Evolutionary conservation across 2,329 filamentous ascomycete species (phyloP), one percentile per base, ranked within the genome.

Genomic region (Zelopaecilomyces penicillatus): DNA sequence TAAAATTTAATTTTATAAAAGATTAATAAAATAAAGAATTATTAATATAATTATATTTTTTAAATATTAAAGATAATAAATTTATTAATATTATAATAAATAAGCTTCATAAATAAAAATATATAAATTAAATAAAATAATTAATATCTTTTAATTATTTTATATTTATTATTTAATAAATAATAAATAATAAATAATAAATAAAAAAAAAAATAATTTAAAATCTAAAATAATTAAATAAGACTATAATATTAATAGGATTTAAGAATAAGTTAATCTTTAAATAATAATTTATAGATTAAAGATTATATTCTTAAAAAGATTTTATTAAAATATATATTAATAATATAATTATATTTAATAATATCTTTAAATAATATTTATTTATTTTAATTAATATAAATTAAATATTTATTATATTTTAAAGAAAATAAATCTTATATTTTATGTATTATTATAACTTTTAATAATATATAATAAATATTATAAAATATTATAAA

Each of bases 391-490:
- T 8, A 5, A 8, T 35, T 35, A 6, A 27, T 35, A 42, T 42
- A 36, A 11, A 8, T 8, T 4, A 5, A 32, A 30, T 27, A 27
- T 32, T 41, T 41, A 41, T 40, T 40, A 28, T 30, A 29, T 9
- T n/a, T n/a, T n/a, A n/a, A 29, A 29, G 30, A 28, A 40, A 27
- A 29, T 40, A 40, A 6, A 28, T 27, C 19, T 29, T 30, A 37
- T 37, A 38, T 8, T 37, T 36, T 37, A 29, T 43, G 37, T 38
- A 43, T 27, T 37, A 7, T 42, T 27, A 33, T 41, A 36, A 42
- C n/a, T 42, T 37, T 42, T 36, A 36, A 33, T 11, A 36, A 37
- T 42, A 36, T 42, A 28, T 42, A 42, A 42, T 33, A 36, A 35
- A 35, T 26, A 27, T 33, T 36, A 38, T 41, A 32, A 10, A 30